Base-by-base conservation (phyloP, 2,329 filamentous ascomycete species). In the Coleophoma crateriformis region DNA sequence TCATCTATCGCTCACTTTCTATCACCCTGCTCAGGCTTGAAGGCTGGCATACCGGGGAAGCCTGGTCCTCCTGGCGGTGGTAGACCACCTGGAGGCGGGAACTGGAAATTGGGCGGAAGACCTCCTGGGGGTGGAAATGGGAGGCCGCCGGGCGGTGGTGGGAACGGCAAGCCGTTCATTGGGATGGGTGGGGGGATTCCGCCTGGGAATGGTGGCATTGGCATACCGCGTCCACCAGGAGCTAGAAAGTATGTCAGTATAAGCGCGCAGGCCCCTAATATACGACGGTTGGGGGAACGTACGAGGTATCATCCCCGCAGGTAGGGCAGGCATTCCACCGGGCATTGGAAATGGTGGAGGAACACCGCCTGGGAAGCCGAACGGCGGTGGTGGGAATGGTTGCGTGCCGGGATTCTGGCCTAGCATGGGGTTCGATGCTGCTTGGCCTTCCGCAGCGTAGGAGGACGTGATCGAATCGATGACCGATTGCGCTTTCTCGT, bases 381-480 rank as follows among this genome's bases (percentile, higher is more conserved):
- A 87, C 33, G 81, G 69, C 57, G 78, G 74, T 33, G 76, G 75
- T 46, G 77, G 67, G 38, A 65, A 65, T 33, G 77, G 73, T 38
- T 69, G 69, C 56, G 70, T 71, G 48, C 72, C 72, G 42, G 57
- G 84, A 69, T 84, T 84, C 63, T 84, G 81, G 11, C 76, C 79
- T 45, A 92, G 82, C 82, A 94, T 90, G 46, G 88, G 91, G 69
- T 95, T 96, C 54, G 83, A 82, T 64, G 84, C 82, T 56, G 86
- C 84, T 69, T 96, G 90, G 62, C 94, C 94, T 73, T 95, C 94
- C 60, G 90, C 90, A 56, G 88, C 89, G 73, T 99, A 97, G 37
- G 91, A 96, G 40, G 85, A 89, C 39, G 94, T 97, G 71, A 99
- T 99, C 61, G 87, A 92, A 74, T 99, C 94, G 67, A 99, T 99